Evolutionary conservation across 768 basidiomycete species (phyloP).

Genomic region (Kwoniella pini): DNA sequence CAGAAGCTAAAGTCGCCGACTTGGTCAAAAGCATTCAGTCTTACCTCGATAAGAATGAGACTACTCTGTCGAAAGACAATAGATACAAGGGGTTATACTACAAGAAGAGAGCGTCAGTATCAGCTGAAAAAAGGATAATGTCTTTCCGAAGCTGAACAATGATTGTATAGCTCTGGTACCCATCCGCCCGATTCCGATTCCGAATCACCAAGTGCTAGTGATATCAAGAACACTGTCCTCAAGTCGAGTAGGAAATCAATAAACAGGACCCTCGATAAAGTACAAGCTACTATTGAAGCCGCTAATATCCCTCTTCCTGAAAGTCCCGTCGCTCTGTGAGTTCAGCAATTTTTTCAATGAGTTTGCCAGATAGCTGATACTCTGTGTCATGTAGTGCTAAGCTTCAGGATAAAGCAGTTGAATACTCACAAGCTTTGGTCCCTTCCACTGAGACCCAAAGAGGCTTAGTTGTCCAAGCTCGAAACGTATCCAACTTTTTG

Average conservation of each 20-base stretch:
- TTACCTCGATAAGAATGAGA: constrained; percentile 40
- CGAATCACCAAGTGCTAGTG: constrained; percentile 12
- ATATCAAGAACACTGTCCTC: constrained; percentile 17
- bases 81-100: constrained; percentile 48
- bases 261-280: constrained; percentile 37
- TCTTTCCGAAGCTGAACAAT: too few relatives aligned
- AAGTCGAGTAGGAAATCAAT: constrained; percentile 35
- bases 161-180: constrained; percentile 16
- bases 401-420: constrained; percentile 21
- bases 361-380: neutral
- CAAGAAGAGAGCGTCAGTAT: constrained; percentile 19
- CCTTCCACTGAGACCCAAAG: constrained; percentile 12
- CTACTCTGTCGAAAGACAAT: constrained; percentile 18
- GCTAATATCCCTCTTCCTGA: constrained; percentile 45
- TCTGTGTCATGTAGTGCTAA: constrained; percentile 9
- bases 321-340: constrained; percentile 33
- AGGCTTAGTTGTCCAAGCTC: constrained; percentile 7
- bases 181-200: constrained; percentile 25
- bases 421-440: constrained; percentile 22
- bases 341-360: neutral
- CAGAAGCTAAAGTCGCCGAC: constrained; percentile 30
- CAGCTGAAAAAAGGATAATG: too few relatives aligned
- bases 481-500: constrained; percentile 13
- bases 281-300: constrained; percentile 34
- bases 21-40: constrained; percentile 38